Evolutionary conservation across 805 yeast species (phyloP).

Genomic region (Cyberlindnera xylosilytica): DNA sequence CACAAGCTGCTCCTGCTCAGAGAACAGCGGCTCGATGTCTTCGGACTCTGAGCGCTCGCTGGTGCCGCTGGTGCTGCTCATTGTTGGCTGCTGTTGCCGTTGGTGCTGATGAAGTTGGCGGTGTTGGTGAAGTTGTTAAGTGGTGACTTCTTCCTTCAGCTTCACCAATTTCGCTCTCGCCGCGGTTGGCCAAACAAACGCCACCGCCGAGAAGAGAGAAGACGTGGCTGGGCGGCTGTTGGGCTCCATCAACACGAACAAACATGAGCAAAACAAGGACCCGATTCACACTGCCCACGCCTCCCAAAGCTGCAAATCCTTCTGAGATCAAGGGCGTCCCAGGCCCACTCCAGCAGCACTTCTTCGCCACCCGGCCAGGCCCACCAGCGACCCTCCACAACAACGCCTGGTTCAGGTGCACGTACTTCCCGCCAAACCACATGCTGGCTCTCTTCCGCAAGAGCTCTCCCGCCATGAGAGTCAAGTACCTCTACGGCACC

Average conservation of each 20-base stretch:
- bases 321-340: slow-evolving; percentile 10
- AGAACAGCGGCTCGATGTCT: slow-evolving; percentile 16
- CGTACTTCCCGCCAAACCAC: slow-evolving; percentile 23
- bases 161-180: too few species aligned
- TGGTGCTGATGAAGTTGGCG: too few species aligned
- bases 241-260: not conserved
- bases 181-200: too few species aligned
- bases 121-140: too few species aligned
- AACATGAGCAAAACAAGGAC: not conserved
- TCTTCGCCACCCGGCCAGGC: slow-evolving; percentile 12
- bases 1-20: slow-evolving; percentile 19
- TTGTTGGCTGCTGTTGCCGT: not conserved
- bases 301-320: slow-evolving; percentile 8
- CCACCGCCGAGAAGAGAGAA: too few species aligned
- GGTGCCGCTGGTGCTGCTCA: slow-evolving; percentile 2
- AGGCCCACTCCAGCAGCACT: slow-evolving; percentile 9
- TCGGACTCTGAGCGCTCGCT: slow-evolving; percentile 19
- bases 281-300: not conserved
- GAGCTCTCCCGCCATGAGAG: slow-evolving; percentile 22
- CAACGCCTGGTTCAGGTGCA: slow-evolving; percentile 14
- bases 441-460: slow-evolving; percentile 23
- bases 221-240: too few species aligned
- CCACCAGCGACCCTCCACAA: slow-evolving; percentile 4
- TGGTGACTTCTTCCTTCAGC: not conserved
- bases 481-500: slow-evolving; percentile 17